These are phyloP conservation scores for Coemansia interrupta DNA, from an alignment of 192 early-diverging fungal genomes.

Conservation along the genomic window DNA sequence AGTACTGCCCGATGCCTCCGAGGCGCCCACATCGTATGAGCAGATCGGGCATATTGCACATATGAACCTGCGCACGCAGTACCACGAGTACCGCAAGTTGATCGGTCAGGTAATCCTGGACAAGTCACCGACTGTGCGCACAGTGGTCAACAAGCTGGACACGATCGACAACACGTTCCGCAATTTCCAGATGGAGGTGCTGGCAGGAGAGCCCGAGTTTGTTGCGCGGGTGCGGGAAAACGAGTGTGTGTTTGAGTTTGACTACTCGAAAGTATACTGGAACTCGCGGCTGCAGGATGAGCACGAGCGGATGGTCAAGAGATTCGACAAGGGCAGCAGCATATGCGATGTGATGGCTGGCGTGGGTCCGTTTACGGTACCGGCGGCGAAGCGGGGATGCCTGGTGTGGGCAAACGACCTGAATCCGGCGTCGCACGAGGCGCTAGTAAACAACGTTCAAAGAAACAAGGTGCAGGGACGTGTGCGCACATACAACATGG, in stretches of 20 bases:
- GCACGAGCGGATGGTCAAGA: slow-evolving; percentile 83
- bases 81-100: slow-evolving; percentile 80
- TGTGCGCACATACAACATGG: slow-evolving; percentile 77
- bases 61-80: slow-evolving; percentile 91
- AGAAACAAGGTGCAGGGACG: slow-evolving; percentile 80
- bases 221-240: slow-evolving; percentile 86
- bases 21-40: slow-evolving; percentile 84
- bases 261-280: slow-evolving; percentile 98
- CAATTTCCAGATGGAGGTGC: slow-evolving; percentile 94
- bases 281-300: slow-evolving; percentile 95
- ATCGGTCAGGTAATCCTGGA: slow-evolving; percentile 96
- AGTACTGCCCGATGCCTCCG: slow-evolving; percentile 75
- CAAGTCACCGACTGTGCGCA: slow-evolving; percentile 83
- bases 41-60: slow-evolving; percentile 94
- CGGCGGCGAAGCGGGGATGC: slow-evolving; percentile 78
- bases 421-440: slow-evolving; percentile 86
- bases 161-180: slow-evolving; percentile 93
- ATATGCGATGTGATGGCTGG: slow-evolving; percentile 97
- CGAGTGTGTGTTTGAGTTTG: slow-evolving; percentile 85
- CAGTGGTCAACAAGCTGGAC: slow-evolving; percentile 96
- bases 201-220: slow-evolving; percentile 86
- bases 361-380: slow-evolving; percentile 95
- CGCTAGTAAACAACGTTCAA: slow-evolving; percentile 73
- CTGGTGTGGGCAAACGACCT: slow-evolving; percentile 96
- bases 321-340: slow-evolving; percentile 66